Base-by-base conservation (phyloP, 2,329 filamentous ascomycete species). In the Penicillium capsulatum region DNA sequence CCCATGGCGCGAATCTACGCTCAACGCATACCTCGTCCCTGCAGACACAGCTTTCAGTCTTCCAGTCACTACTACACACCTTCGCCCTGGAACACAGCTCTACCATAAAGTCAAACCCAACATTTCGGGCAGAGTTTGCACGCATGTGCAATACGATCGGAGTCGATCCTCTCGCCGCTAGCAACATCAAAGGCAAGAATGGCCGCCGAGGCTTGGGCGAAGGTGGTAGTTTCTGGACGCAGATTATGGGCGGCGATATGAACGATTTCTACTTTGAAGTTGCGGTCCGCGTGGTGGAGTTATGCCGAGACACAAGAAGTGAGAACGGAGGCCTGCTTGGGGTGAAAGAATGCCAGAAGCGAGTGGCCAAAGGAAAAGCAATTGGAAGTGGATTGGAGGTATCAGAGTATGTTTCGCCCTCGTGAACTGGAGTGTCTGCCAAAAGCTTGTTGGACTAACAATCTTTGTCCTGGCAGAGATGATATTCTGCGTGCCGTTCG, bases 211-310 rank as follows among this genome's bases (percentile, higher is more conserved):
- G 69, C 13, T 39, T 58, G n/a, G 58, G 60, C 16, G 65, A 66
- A 35, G 73, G 71, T 1, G 79, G 79, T 13, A 92, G 84, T 42
- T 81, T 96, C 43, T 97, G 92, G 91, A 85, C 88, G 7, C 90
- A 96, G 70, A 79, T 97, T 47, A 76, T 97, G 14, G 92, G 92
- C 19, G 80, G 85, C 44, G 89, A 83, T 55, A 90, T 98, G 53
- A 94, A 96, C 62, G 92, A 98, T 65, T 98, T 98, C 62, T 98
- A 97, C 70, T 97, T 97, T 65, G 91, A 94, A 71, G 80, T 98
- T 31, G 92, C 89, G 1, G 91, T 97, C n/a, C 78, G 87, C 34
- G 86, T 97, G 1, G 92, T 98, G 4, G 91, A 97, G 65, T 81
- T 96, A 6, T 98, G 92, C 61, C 76, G 88, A 4, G 80, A 83